phyloP scores from a whole-genome alignment of 2,329 filamentous ascomycete species.

The Calonectria pseudoturangicola region DNA sequence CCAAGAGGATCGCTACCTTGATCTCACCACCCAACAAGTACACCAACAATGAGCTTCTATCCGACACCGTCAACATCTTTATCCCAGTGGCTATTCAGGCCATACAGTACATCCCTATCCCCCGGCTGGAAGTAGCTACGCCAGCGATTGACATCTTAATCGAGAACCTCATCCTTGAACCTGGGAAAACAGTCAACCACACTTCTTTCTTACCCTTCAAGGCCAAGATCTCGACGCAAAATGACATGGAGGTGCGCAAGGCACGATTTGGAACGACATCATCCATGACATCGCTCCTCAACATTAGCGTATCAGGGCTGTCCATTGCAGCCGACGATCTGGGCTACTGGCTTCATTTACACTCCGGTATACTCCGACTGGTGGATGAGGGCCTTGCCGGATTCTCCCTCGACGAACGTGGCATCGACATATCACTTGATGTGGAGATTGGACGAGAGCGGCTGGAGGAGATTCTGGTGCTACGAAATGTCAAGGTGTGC shows the following conservation, averaged over 20 bases:
- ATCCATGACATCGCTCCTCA: conserved; percentile 80
- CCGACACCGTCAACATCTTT: conserved; percentile 87
- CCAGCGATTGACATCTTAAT: conserved; percentile 90
- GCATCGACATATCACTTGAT: conserved; percentile 90
- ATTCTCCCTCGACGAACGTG: conserved; percentile 89
- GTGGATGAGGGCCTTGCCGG: conserved; percentile 90
- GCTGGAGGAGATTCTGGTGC: conserved; percentile 86
- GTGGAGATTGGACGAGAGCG: conserved; percentile 87
- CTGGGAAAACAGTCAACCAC: conserved; percentile 87
- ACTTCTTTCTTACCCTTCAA: conserved; percentile 93
- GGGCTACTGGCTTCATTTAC: conserved; percentile 90
- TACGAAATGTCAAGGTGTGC: conserved; percentile 84
- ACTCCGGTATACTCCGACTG: conserved; percentile 83
- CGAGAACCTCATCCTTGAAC: conserved; percentile 93
- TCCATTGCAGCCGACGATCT: conserved; percentile 90
- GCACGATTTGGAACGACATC: conserved; percentile 78
- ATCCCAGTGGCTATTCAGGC: conserved; percentile 84
- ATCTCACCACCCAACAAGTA: conserved; percentile 79
- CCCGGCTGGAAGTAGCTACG: conserved; percentile 89
- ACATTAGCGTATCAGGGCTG: conserved; percentile 87
- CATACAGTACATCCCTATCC: conserved; percentile 92
- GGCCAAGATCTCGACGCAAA: conserved; percentile 87
- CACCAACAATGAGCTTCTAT: conserved; percentile 82
- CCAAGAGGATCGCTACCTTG: conserved; percentile 80
- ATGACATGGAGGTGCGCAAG: conserved; percentile 90